Evolutionary conservation across 2,329 filamentous ascomycete genomes (phyloP), one percentile per base, ranked within the genome.

Genomic region (Colletotrichum camelliae): DNA sequence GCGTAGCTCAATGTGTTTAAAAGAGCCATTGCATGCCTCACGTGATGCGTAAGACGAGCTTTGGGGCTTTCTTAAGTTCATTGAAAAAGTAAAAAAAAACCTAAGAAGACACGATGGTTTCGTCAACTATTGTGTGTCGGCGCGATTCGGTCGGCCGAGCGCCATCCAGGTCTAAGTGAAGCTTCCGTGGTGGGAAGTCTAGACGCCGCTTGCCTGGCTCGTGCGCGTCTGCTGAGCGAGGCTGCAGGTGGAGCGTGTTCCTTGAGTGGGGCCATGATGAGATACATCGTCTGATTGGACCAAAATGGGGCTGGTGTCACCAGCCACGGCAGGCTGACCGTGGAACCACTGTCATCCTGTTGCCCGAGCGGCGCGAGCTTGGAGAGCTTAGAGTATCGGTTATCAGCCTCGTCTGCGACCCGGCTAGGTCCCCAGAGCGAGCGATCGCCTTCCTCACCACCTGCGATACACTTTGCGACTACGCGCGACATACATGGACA

Each of bases 251-350:
- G 33, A 27, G 31, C 27, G 24, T 33, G 35, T 33, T 58, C 58
- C 35, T 18, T 4, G 7, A 70, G 52, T 33, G 27, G 31, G 29
- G 33, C 43, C n/a, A 69, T 9, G 15, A 8, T 29, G 8, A 12
- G 15, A n/a, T 3, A 15, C n/a, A 35, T 8, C 5, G 4, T 37
- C 7, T 76, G 70, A 76, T 76, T 74, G 74, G 74, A 18, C 35
- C 4, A 27, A 13, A 5, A 2, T 7, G 29, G 61, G 57, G 35
- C 58, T 52, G 27, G 58, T 69, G 43, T 24, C 21, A 29, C 65
- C 15, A 76, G 74, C 74, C 74, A 76, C 74, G 70, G 43, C 74
- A 76, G 74, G 74, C 74, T 76, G 65, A 66, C 21, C 29, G 73
- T 69, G 58, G 74, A 69, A 61, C 74, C 55, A 43, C 29, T 39